phyloP scores from a whole-genome alignment of 129 eudicot genomes.

The Flaveria ramosissima region DNA sequence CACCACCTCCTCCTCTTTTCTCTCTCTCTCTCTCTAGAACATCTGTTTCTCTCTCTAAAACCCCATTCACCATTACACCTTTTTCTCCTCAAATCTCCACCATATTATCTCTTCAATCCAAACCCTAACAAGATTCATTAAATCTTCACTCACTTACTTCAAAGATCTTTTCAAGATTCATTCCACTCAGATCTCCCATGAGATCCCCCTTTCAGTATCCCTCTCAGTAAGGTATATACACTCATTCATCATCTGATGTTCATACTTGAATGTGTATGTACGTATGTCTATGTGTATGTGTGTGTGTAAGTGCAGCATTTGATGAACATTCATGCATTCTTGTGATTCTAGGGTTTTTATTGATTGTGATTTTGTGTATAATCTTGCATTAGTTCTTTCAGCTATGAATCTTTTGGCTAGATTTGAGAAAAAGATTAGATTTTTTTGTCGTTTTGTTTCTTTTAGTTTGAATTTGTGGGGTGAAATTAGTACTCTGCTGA shows the following conservation, averaged over 20 bases:
- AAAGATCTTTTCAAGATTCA: conserved; percentile 12
- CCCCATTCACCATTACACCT: conserved; percentile 11
- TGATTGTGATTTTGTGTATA: background rate
- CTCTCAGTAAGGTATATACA: conserved; percentile 37
- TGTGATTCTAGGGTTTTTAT: conserved; percentile 33
- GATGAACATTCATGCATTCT: conserved; percentile 11
- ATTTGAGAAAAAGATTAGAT: background rate
- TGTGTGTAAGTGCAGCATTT: conserved; percentile 1
- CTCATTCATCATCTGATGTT: conserved; percentile 27
- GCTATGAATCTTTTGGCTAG: conserved; percentile 15
- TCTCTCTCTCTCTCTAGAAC: conserved; percentile 40
- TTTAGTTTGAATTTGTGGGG: conserved; percentile 11
- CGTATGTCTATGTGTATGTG: background rate
- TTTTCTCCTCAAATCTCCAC: conserved; percentile 29
- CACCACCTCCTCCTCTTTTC: conserved; percentile 26
- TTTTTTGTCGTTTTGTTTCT: background rate
- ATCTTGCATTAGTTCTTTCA: no score
- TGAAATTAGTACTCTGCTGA: conserved; percentile 17
- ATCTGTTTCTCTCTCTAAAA: conserved; percentile 31
- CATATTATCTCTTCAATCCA: conserved; percentile 21
- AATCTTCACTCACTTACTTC: conserved; percentile 6
- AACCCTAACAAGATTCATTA: conserved; percentile 1
- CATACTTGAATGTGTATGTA: conserved; percentile 1
- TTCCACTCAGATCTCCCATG: conserved; percentile 27
- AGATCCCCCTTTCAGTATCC: conserved; percentile 23